Base-by-base conservation (phyloP, 768 basidiomycete genomes). In the Suillus ampliporus region DNA sequence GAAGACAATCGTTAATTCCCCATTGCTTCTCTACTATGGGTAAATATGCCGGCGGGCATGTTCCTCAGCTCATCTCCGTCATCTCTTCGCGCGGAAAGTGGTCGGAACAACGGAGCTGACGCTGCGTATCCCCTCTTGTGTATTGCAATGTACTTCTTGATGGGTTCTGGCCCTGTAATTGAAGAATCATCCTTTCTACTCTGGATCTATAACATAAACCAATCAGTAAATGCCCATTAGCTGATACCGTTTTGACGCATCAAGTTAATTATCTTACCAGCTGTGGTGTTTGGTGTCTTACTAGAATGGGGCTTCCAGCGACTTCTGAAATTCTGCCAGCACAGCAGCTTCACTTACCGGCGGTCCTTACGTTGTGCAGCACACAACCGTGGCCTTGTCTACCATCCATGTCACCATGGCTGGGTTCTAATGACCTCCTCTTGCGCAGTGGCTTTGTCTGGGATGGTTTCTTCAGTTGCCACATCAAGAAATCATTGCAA, bases 371-470 rank as follows among this genome's bases (percentile, higher is more conserved):
- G 87, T 97, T 63, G 96, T 94, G 38, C 94, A 96, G 77, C 94
- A 94, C 69, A 82, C 94, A 40, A 88, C 90, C 26, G 82, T 95
- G 41, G 91, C 93, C 1, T 82, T 95, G 65, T 90, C 87, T 59
- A 90, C 89, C 1, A 83, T 97, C 31, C 31, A 6, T 31, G 6
- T 31, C 31, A 31, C 31, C 31, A 31, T 6, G 31, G 11, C 83
- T 97, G 35, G 95, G 95, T 38, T 90, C 92, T 17, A 95, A 98
- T 76, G 94, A 97, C 76, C 86, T 99, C 23, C 75, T 87, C 89
- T 6, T 98, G 95, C 70, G 97, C 97, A n/a, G 90, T 93, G 6
- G 93, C 94, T 98, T 98, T 72, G 95, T 95, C 0, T 97, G 94
- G 94, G 94, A 97, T 72, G 94, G 89, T 41, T 95, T 94, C 79